Evolutionary conservation across 352 stramenopile genomes (phyloP).

Genomic region (Plasmopara viticola): DNA sequence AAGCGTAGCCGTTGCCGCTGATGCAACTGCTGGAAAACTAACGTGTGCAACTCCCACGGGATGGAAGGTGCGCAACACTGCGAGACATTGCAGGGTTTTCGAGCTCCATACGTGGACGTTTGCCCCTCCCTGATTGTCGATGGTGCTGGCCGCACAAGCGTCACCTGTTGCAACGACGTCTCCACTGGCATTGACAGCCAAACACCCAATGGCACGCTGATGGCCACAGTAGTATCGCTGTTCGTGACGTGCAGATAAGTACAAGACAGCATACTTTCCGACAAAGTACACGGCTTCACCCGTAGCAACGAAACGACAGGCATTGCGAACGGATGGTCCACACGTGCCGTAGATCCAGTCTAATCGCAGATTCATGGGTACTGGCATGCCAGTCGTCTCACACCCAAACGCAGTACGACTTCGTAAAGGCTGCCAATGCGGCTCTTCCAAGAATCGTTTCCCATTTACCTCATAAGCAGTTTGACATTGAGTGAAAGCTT

Average conservation of each 20-base stretch:
- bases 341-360: constrained; percentile 77
- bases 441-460: constrained; percentile 37
- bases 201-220: constrained; percentile 44
- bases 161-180: constrained; percentile 66
- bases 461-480: background rate
- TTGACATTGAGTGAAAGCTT: constrained; percentile 2
- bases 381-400: constrained; percentile 29
- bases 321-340: constrained; percentile 37
- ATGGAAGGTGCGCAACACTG: constrained; percentile 60
- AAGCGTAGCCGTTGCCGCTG: constrained; percentile 35
- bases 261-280: constrained; percentile 70
- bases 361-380: constrained; percentile 55
- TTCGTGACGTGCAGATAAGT: constrained; percentile 43
- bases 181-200: constrained; percentile 47
- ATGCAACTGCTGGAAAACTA: constrained; percentile 46
- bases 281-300: constrained; percentile 70
- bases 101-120: constrained; percentile 76
- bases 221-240: constrained; percentile 76
- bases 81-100: constrained; percentile 58
- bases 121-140: constrained; percentile 7
- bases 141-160: constrained; percentile 6
- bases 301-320: constrained; percentile 39
- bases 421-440: constrained; percentile 8
- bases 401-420: background rate
- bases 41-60: constrained; percentile 44